Percentiles rank a stretch among this genome's conserved stretches.
Evolutionary conservation across 148 eudicot genomes (phyloP).

Genomic region (Euryodendron excelsum): DNA sequence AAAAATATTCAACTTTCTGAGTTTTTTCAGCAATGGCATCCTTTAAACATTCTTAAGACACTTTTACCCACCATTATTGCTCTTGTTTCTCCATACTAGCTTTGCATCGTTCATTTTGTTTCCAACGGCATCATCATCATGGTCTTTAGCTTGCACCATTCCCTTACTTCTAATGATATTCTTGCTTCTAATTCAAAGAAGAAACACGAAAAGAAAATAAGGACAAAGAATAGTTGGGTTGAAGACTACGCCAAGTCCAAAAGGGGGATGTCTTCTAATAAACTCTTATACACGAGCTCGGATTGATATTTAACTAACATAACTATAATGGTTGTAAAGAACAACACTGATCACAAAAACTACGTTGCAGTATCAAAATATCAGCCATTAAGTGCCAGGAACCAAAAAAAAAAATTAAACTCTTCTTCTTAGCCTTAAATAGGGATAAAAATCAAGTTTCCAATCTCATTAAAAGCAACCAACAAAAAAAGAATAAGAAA

Average conservation of each 20-base stretch:
- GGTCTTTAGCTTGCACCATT: background rate
- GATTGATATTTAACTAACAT: background rate
- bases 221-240: too few species aligned
- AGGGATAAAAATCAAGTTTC: too few species aligned
- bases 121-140: background rate
- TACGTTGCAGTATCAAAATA: background rate
- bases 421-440: too few species aligned
- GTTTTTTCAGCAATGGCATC: background rate
- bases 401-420: too few species aligned
- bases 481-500: too few species aligned
- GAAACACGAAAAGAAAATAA: background rate
- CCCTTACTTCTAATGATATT: background rate
- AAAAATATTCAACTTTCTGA: background rate
- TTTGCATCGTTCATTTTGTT: background rate
- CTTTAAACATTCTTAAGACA: background rate
- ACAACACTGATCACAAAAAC: background rate
- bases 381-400: background rate
- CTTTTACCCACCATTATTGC: background rate
- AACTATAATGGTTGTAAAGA: background rate
- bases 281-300: background rate
- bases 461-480: too few species aligned
- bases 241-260: too few species aligned
- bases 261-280: too few species aligned
- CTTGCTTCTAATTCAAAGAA: too few species aligned
- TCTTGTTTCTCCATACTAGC: constrained; percentile 8